Evolutionary conservation across 345 rosid species (phyloP).

Genomic region (Gossypium turneri): DNA sequence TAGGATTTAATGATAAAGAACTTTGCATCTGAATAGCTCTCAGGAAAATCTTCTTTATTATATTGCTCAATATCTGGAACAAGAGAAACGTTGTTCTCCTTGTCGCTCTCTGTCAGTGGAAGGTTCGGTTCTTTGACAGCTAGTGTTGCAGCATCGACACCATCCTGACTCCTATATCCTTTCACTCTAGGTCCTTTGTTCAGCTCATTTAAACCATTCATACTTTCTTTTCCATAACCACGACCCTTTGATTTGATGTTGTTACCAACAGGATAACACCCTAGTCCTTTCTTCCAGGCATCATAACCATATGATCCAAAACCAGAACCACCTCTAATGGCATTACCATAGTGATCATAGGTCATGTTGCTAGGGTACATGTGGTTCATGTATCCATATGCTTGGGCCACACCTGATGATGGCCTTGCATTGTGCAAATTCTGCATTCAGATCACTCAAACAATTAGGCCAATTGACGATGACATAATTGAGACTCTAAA

Average conservation of each 20-base stretch:
- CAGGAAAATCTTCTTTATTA: conserved; percentile 52
- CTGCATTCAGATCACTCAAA: conserved; percentile 20
- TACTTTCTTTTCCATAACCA: conserved; percentile 52
- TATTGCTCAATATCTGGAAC: conserved; percentile 38
- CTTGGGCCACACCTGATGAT: conserved; percentile 33
- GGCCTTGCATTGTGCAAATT: conserved; percentile 41
- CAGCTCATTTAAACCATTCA: conserved; percentile 68
- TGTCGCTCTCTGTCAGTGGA: conserved; percentile 22
- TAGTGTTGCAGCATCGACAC: conserved; percentile 21
- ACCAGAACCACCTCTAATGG: conserved; percentile 40
- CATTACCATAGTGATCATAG: conserved; percentile 52
- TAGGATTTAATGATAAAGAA: conserved; percentile 75
- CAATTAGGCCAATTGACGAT: not conserved
- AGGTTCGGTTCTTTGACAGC: conserved; percentile 31
- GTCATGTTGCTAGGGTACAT: conserved; percentile 44
- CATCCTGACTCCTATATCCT: conserved; percentile 43
- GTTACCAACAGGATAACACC: conserved; percentile 56
- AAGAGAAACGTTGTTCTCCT: conserved; percentile 28
- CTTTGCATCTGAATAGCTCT: conserved; percentile 47
- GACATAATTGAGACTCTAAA: not conserved
- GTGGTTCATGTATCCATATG: conserved; percentile 44
- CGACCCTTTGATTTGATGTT: conserved; percentile 49
- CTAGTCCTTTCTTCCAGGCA: conserved; percentile 55
- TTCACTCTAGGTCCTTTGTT: conserved; percentile 73
- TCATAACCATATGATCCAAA: conserved; percentile 54